Percentiles rank a stretch among this genome's conserved stretches.
phyloP scores from a whole-genome alignment of 2,329 filamentous ascomycete species.

The Paecilomyces formosus region DNA sequence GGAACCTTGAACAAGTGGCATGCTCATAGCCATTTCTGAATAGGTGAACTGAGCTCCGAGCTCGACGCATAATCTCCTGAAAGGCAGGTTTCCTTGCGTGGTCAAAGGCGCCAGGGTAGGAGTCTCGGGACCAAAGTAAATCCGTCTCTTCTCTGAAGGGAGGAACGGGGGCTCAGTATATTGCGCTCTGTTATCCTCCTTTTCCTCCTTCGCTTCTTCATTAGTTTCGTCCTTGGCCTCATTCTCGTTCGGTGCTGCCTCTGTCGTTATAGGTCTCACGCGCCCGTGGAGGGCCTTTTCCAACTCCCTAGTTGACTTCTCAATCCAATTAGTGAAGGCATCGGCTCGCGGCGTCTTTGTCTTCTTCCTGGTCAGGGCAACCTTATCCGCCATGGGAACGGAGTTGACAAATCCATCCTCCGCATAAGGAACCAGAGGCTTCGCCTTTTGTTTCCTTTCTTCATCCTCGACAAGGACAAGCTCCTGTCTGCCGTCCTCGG shows the following conservation, averaged over 20 bases:
- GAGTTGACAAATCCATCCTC: constrained; percentile 67
- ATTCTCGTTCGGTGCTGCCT: constrained; percentile 4
- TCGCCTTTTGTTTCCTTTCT: constrained; percentile 37
- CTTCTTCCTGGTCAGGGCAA: constrained; percentile 66
- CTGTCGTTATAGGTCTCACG: constrained; percentile 25
- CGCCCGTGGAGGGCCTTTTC: constrained; percentile 45
- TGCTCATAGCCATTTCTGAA: constrained; percentile 94
- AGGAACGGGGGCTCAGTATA: constrained; percentile 82
- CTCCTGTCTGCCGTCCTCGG: constrained; percentile 74
- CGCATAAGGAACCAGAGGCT: constrained; percentile 19
- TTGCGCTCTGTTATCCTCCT: constrained; percentile 66
- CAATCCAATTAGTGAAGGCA: constrained; percentile 68
- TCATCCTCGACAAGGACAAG: constrained; percentile 60
- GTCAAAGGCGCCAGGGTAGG: constrained; percentile 90
- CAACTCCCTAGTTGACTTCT: constrained; percentile 49
- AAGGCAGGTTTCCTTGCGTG: constrained; percentile 93
- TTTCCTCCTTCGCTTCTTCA: constrained; percentile 33
- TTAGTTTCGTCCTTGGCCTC: constrained; percentile 17
- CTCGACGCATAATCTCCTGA: constrained; percentile 80
- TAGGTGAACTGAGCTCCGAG: constrained; percentile 90
- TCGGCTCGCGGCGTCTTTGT: constrained; percentile 66
- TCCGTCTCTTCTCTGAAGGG: constrained; percentile 83
- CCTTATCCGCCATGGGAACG: constrained; percentile 62
- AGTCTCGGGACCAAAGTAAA: constrained; percentile 93
- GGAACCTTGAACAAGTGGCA: constrained; percentile 81